phyloP scores from a whole-genome alignment of 352 stramenopile species.

The Phytophthora ohioensis region DNA sequence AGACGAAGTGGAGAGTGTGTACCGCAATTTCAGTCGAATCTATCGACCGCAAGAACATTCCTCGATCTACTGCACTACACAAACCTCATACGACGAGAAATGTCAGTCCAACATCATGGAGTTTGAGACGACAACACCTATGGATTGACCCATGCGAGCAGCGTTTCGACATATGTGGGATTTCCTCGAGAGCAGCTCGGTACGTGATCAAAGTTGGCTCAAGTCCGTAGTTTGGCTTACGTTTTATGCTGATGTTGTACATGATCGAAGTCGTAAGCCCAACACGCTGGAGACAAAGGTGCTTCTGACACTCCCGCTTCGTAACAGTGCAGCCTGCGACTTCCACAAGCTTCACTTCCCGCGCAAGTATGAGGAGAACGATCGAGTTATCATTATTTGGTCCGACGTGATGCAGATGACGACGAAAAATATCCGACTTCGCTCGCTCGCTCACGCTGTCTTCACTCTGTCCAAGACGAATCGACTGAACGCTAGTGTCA shows the following conservation, averaged over 20 bases:
- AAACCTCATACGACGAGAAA: constrained; percentile 24
- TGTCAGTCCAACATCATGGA: constrained; percentile 21
- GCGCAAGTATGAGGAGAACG: constrained; percentile 27
- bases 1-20: constrained; percentile 13
- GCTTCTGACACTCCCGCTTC: neutral
- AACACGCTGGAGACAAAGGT: constrained; percentile 10
- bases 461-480: constrained; percentile 18
- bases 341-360: constrained; percentile 30
- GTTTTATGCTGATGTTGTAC: no score
- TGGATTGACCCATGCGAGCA: constrained; percentile 22
- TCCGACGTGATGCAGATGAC: constrained; percentile 27
- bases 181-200: constrained; percentile 27
- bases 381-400: constrained; percentile 23
- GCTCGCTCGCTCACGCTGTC: constrained; percentile 12
- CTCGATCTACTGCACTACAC: neutral
- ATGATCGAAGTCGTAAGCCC: constrained; percentile 22
- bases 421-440: constrained; percentile 12
- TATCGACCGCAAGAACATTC: constrained; percentile 9
- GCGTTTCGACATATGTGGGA: constrained; percentile 21
- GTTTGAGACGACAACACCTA: constrained; percentile 21
- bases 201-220: constrained; percentile 1
- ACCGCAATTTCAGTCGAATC: constrained; percentile 17
- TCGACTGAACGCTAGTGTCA: constrained; percentile 9
- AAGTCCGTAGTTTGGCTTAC: no score
- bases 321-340: neutral